A percentile compares a stretch with the other conserved stretches of the same genome.
These are phyloP conservation scores for Paramecium octaurelia DNA, from an alignment of 73 alveolate species.

Conservation along the genomic window DNA sequence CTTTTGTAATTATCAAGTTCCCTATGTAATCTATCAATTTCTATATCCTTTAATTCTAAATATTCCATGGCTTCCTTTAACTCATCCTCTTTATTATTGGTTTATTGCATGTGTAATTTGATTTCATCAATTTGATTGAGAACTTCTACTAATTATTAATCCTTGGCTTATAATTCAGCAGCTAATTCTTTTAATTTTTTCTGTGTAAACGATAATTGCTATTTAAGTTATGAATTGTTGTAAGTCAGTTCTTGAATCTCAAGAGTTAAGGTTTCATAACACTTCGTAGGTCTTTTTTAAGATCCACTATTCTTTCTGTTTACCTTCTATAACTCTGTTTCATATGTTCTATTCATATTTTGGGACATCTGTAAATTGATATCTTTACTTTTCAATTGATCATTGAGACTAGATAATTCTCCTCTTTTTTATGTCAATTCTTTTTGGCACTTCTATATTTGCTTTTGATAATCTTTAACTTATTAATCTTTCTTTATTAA, in stretches of 20 bases:
- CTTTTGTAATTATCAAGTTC: background rate
- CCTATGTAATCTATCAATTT: constrained; percentile 24
- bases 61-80: constrained; percentile 25
- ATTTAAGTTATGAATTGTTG: background rate
- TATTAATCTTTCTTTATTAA: background rate
- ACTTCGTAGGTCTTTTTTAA: background rate
- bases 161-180: background rate
- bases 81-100: background rate
- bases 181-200: background rate
- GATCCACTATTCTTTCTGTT: background rate
- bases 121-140: background rate
- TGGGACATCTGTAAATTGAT: background rate
- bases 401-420: background rate
- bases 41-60: constrained; percentile 28
- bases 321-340: background rate
- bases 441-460: background rate
- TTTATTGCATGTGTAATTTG: background rate
- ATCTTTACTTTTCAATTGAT: background rate
- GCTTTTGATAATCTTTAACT: background rate
- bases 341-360: constrained; percentile 19
- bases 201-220: background rate
- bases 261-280: constrained; percentile 17
- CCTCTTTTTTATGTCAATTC: constrained; percentile 8
- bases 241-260: background rate
- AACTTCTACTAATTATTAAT: background rate